A percentile compares a stretch with the other conserved stretches of the same genome.
phyloP scores from a whole-genome alignment of 1,284 basidiomycete genomes.

The Austroboletus niveus region DNA sequence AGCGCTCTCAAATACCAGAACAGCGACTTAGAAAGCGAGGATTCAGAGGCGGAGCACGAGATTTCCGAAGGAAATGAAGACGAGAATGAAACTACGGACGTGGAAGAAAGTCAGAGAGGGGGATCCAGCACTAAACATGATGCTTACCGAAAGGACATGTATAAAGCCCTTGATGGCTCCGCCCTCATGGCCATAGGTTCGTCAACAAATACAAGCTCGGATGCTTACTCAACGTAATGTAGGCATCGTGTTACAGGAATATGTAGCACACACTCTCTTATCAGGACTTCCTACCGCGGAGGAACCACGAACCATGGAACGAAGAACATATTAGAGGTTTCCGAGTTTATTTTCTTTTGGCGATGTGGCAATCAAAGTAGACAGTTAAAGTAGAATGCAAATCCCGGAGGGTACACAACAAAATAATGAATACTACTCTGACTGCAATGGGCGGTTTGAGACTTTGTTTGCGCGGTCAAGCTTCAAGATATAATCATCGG shows the following conservation, averaged over 20 bases:
- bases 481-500: conserved; percentile 46
- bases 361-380: background rate
- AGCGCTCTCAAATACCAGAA: conserved; percentile 7
- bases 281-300: background rate
- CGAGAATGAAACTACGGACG: conserved; percentile 12
- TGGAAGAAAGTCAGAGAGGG: conserved; percentile 12
- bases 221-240: conserved; percentile 8
- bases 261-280: conserved; percentile 40
- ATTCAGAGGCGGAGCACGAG: conserved; percentile 20
- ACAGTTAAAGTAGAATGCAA: background rate
- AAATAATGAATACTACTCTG: background rate
- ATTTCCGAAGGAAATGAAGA: conserved; percentile 24
- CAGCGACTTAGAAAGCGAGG: conserved; percentile 17
- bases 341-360: background rate
- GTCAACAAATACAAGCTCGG: conserved; percentile 15
- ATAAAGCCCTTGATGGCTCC: conserved; percentile 68
- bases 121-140: conserved; percentile 7
- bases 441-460: background rate
- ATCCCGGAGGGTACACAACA: background rate
- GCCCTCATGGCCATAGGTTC: conserved; percentile 68
- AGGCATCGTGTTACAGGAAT: conserved; percentile 71
- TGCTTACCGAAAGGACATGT: conserved; percentile 57
- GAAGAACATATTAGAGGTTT: conserved; percentile 4
- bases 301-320: conserved; percentile 8
- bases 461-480: conserved; percentile 26